These are phyloP conservation scores for Boletus nobilissimus DNA, from an alignment of 1,284 basidiomycete species.

Conservation along the genomic window DNA sequence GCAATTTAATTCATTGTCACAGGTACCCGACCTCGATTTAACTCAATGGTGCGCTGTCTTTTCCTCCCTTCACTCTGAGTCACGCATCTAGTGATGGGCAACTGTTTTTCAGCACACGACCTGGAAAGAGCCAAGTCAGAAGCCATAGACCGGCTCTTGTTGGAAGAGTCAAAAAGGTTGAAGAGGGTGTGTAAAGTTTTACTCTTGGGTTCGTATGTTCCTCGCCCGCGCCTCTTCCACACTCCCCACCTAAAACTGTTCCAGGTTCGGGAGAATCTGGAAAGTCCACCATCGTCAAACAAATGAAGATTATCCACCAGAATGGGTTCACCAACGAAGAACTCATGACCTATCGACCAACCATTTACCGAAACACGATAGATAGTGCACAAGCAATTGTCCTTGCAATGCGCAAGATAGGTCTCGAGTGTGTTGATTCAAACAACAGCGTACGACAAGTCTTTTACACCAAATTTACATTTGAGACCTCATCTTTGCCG, in stretches of 20 bases:
- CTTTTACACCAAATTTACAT: background rate
- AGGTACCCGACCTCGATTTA: too few relatives aligned
- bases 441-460: slow-evolving; percentile 69
- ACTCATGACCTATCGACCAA: slow-evolving; percentile 80
- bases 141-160: slow-evolving; percentile 75
- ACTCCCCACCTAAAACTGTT: background rate
- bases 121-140: slow-evolving; percentile 74
- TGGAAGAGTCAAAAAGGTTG: slow-evolving; percentile 77
- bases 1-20: too few relatives aligned
- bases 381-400: slow-evolving; percentile 93
- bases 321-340: slow-evolving; percentile 89
- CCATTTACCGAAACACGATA: slow-evolving; percentile 87
- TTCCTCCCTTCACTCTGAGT: too few relatives aligned
- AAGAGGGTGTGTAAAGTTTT: slow-evolving; percentile 96
- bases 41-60: too few relatives aligned
- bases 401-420: slow-evolving; percentile 90
- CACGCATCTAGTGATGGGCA: slow-evolving; percentile 72
- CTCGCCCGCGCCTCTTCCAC: slow-evolving; percentile 25
- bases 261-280: slow-evolving; percentile 80
- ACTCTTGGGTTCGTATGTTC: slow-evolving; percentile 75
- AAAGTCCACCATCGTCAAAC: slow-evolving; percentile 97
- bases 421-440: slow-evolving; percentile 83
- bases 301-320: slow-evolving; percentile 99
- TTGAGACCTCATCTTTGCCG: slow-evolving; percentile 1
- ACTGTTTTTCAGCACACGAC: slow-evolving; percentile 69